Percentiles rank a stretch among this genome's conserved stretches.
Evolutionary conservation across 306 rosid genomes (phyloP).

Genomic region (Corylus avellana): DNA sequence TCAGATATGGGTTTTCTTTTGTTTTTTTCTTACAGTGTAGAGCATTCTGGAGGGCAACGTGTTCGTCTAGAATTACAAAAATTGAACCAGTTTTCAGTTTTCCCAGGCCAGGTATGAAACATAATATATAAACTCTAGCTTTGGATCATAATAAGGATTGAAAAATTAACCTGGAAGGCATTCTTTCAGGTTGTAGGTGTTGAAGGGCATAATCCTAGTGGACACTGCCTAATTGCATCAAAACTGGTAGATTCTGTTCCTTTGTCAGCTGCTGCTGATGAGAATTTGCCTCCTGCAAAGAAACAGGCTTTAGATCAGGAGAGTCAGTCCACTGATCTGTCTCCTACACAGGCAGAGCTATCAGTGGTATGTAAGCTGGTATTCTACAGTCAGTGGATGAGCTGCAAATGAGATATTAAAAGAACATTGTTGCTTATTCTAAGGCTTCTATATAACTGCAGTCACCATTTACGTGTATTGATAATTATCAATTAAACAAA

Average conservation of each 20-base stretch:
- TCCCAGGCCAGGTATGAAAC: constrained; percentile 89
- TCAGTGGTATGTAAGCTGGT: constrained; percentile 53
- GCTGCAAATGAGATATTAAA: constrained; percentile 9
- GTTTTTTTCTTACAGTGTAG: constrained; percentile 47
- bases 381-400: constrained; percentile 16
- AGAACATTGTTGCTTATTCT: not conserved
- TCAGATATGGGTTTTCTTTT: constrained; percentile 24
- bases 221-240: constrained; percentile 92
- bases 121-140: constrained; percentile 16
- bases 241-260: constrained; percentile 73
- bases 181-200: constrained; percentile 78
- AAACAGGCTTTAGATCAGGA: constrained; percentile 70
- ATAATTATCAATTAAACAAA: not conserved
- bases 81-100: constrained; percentile 73
- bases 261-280: constrained; percentile 36
- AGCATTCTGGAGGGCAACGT: constrained; percentile 86
- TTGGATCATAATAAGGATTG: constrained; percentile 7
- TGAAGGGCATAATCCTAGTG: constrained; percentile 94
- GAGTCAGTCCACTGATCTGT: constrained; percentile 37
- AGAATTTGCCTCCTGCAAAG: constrained; percentile 68
- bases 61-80: constrained; percentile 81
- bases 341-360: constrained; percentile 53
- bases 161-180: constrained; percentile 27
- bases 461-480: not conserved
- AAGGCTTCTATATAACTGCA: not conserved